Evolutionary conservation across 2,329 filamentous ascomycete genomes (phyloP).

Genomic region (Amesomyces nigricolor): DNA sequence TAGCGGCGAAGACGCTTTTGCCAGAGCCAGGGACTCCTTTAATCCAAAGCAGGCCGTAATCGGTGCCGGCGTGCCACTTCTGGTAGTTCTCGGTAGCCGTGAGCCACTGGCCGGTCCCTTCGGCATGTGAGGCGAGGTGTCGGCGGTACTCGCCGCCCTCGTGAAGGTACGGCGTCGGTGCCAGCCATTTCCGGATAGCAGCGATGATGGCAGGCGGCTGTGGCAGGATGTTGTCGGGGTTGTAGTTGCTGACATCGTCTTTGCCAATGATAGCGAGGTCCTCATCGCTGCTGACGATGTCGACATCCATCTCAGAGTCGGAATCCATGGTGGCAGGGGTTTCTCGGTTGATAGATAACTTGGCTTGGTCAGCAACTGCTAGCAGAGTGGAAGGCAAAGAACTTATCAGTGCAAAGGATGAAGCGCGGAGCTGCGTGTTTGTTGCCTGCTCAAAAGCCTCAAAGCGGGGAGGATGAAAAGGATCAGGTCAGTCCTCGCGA

Average conservation of each 20-base stretch:
- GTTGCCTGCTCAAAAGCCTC: too few species aligned
- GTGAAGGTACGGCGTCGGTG: constrained; percentile 25
- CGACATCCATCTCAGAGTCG: not conserved
- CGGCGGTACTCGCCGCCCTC: constrained; percentile 26
- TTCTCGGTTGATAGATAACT: too few species aligned
- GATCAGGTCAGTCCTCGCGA: too few species aligned
- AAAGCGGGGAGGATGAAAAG: too few species aligned
- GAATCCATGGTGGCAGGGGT: too few species aligned
- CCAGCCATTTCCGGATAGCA: constrained; percentile 29
- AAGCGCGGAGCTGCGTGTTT: too few species aligned
- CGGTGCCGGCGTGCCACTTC: constrained; percentile 21
- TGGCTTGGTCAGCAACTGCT: too few species aligned
- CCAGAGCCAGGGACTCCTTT: constrained; percentile 36
- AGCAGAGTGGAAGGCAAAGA: too few species aligned
- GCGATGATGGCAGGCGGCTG: not conserved
- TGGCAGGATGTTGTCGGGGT: constrained; percentile 2
- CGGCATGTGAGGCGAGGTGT: constrained; percentile 24
- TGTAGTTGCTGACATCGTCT: constrained; percentile 6
- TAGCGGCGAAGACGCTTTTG: constrained; percentile 34
- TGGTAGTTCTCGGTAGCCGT: constrained; percentile 17
- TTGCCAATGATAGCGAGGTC: not conserved
- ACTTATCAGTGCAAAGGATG: too few species aligned
- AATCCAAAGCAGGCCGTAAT: constrained; percentile 30
- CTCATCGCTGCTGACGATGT: constrained; percentile 4
- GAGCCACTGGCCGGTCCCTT: constrained; percentile 27